phyloP scores from a whole-genome alignment of 176 grass and related monocot genomes.

The Hsuehochloa calcarea region DNA sequence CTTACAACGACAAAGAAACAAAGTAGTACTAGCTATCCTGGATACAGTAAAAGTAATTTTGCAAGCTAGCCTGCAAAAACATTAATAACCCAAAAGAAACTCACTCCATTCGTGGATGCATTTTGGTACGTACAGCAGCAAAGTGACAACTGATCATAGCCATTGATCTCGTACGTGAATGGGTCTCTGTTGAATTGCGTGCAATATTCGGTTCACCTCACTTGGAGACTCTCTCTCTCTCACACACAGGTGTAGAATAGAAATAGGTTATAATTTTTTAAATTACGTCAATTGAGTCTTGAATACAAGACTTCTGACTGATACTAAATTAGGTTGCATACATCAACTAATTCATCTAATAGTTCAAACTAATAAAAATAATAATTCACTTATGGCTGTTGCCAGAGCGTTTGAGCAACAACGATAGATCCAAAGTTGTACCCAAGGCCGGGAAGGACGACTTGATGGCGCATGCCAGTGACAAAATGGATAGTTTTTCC shows the following conservation, averaged over 20 bases:
- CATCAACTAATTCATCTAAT: no score
- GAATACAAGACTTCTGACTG: no score
- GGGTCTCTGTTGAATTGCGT: background rate
- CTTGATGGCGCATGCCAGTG: background rate
- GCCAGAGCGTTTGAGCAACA: background rate
- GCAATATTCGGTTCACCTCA: no score
- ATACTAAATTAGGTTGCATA: no score
- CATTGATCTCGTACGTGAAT: background rate
- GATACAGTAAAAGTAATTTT: background rate
- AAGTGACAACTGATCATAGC: background rate
- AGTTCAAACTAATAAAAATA: no score
- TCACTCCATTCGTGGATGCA: background rate
- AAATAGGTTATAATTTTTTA: no score
- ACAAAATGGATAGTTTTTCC: background rate
- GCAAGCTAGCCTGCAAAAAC: background rate
- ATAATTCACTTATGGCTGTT: no score
- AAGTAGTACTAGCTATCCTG: background rate
- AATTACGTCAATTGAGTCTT: no score
- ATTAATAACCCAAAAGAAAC: background rate
- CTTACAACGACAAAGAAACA: background rate
- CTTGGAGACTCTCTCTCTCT: no score
- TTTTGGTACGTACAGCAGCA: background rate
- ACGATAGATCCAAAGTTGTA: conserved; percentile 10
- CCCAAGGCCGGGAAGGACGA: background rate
- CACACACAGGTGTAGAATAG: no score